phyloP scores from a whole-genome alignment of 257 asterid species.

The Echium plantagineum region DNA sequence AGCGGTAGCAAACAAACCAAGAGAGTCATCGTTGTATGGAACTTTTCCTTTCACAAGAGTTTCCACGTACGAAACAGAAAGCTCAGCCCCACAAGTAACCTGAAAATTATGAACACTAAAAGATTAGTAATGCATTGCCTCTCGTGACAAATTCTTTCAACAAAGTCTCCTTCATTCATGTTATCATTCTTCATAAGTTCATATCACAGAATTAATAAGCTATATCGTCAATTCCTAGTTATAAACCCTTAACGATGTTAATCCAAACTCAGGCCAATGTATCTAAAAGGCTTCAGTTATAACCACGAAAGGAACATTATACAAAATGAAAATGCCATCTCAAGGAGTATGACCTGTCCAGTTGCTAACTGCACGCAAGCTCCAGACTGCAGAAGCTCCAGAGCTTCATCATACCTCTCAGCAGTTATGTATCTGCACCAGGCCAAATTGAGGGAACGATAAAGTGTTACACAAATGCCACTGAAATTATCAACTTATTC shows the following conservation, averaged over 20 bases:
- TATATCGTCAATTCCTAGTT: neutral
- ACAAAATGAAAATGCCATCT: neutral
- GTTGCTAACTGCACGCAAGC: slow-evolving; percentile 81
- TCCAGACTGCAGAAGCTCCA: slow-evolving; percentile 82
- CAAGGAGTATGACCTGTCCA: slow-evolving; percentile 46
- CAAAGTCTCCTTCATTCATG: too few species aligned
- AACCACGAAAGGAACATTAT: neutral
- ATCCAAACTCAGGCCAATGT: neutral
- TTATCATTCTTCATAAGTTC: too few species aligned
- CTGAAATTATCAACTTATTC: too few species aligned
- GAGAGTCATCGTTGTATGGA: slow-evolving; percentile 49
- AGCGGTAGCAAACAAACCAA: slow-evolving; percentile 45
- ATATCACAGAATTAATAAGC: neutral
- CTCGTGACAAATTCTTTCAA: neutral
- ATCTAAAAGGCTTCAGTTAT: neutral
- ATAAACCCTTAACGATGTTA: neutral
- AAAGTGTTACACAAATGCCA: neutral
- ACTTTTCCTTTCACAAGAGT: slow-evolving; percentile 75
- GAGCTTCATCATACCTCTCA: slow-evolving; percentile 61
- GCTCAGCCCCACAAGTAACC: slow-evolving; percentile 97
- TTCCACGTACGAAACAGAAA: slow-evolving; percentile 75
- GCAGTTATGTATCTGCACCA: slow-evolving; percentile 48
- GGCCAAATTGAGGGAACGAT: slow-evolving; percentile 9
- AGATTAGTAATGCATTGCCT: slow-evolving; percentile 4
- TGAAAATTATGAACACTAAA: slow-evolving; percentile 14